Percentiles rank a stretch among this genome's conserved stretches.
phyloP scores from a whole-genome alignment of 75 land plant genomes.

The Cupressus sempervirens region DNA sequence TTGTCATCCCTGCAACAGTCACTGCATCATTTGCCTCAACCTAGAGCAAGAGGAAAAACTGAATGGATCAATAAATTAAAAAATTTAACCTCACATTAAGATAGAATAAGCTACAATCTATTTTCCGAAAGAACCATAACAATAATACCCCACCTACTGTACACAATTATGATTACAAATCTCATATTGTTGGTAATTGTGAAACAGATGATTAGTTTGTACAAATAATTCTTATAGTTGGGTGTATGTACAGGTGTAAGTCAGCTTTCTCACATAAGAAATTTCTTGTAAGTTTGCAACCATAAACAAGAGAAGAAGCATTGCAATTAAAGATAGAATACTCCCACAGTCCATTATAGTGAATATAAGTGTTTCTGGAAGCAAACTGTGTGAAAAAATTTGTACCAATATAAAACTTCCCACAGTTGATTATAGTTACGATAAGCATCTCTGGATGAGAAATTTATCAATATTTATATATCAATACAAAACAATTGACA shows the following conservation, averaged over 20 bases:
- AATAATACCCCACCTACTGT: background rate
- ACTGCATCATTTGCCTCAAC: slow-evolving; percentile 96
- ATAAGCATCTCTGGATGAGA: too few relatives aligned
- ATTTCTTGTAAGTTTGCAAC: background rate
- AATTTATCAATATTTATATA: too few relatives aligned
- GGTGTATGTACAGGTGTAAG: background rate
- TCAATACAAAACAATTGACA: too few relatives aligned
- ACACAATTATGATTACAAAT: background rate
- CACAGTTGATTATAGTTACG: too few relatives aligned
- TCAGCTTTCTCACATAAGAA: background rate
- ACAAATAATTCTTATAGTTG: background rate
- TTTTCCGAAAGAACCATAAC: background rate
- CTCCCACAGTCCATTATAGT: background rate
- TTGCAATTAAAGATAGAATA: background rate
- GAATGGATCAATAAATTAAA: background rate
- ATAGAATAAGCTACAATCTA: background rate
- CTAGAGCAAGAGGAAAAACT: slow-evolving; percentile 29
- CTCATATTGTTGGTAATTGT: background rate
- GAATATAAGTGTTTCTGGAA: too few relatives aligned
- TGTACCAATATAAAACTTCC: too few relatives aligned
- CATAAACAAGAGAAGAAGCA: background rate
- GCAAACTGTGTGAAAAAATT: too few relatives aligned
- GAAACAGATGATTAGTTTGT: background rate
- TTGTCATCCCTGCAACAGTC: slow-evolving; percentile 81
- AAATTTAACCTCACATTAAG: background rate